A percentile compares a stretch with the other conserved stretches of the same genome.
These are phyloP conservation scores for Leccinum fuscescens DNA, from an alignment of 1,284 basidiomycete species.

Conservation along the genomic window DNA sequence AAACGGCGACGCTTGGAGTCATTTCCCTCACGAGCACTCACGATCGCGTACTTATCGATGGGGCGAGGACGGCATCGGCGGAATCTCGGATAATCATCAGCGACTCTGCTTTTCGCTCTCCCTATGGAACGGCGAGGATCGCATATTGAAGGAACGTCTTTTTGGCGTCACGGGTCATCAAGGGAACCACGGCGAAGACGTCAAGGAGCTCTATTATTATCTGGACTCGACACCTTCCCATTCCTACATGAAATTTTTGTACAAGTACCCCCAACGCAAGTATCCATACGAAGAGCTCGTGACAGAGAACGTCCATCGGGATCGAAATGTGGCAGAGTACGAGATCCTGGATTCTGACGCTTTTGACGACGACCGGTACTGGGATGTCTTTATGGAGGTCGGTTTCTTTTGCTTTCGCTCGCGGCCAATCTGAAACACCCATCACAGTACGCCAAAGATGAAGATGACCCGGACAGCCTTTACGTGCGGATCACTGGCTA, in stretches of 20 bases:
- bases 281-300: conserved; percentile 96
- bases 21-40: conserved; percentile 95
- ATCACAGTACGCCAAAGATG: conserved; percentile 92
- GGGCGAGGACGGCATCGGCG: conserved; percentile 98
- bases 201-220: conserved; percentile 98
- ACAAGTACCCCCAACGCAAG: conserved; percentile 93
- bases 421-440: background rate
- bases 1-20: conserved; percentile 96
- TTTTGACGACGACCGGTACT: conserved; percentile 93
- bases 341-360: conserved; percentile 92
- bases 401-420: conserved; percentile 22
- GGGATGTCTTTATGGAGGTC: conserved; percentile 97
- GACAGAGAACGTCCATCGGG: conserved; percentile 78
- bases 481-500: conserved; percentile 95
- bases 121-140: conserved; percentile 94
- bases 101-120: conserved; percentile 88
- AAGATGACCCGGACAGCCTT: conserved; percentile 83
- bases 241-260: conserved; percentile 98
- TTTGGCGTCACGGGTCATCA: conserved; percentile 95
- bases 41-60: conserved; percentile 94
- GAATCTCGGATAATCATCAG: conserved; percentile 95
- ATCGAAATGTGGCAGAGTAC: conserved; percentile 86
- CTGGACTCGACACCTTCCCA: conserved; percentile 98
- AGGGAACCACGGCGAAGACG: conserved; percentile 98
- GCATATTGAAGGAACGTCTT: conserved; percentile 93